phyloP scores from a whole-genome alignment of 164 flowering plant genomes.

The Dillenia turbinata region DNA sequence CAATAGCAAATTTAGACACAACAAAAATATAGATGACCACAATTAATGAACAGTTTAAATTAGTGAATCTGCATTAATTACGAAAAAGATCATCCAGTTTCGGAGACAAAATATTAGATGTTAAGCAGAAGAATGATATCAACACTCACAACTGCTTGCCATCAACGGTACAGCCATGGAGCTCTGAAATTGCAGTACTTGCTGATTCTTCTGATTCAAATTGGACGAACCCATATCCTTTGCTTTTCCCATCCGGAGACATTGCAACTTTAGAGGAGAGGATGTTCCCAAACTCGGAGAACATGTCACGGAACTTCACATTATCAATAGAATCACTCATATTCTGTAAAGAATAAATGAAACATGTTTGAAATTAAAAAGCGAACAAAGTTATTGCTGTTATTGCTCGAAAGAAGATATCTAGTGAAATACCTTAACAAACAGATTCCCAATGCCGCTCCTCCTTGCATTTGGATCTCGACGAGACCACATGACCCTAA shows the following conservation, averaged over 20 bases:
- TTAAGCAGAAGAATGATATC: neutral
- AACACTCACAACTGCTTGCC: conserved; percentile 62
- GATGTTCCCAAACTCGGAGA: conserved; percentile 59
- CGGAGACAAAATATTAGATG: neutral
- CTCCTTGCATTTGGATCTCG: conserved; percentile 73
- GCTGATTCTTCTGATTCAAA: conserved; percentile 75
- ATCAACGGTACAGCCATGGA: conserved; percentile 44
- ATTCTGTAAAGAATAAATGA: conserved; percentile 42
- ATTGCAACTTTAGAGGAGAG: conserved; percentile 74
- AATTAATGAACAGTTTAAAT: neutral
- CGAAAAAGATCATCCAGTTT: too few species aligned
- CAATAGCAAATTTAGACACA: neutral
- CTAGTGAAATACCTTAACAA: conserved; percentile 60
- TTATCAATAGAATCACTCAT: conserved; percentile 55
- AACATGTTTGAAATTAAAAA: neutral
- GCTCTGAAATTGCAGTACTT: conserved; percentile 53
- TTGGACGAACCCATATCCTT: conserved; percentile 87
- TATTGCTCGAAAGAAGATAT: too few species aligned
- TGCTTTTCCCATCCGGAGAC: conserved; percentile 78
- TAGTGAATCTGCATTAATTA: neutral
- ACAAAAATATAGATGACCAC: neutral
- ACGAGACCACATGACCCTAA: conserved; percentile 66
- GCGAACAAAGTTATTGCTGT: neutral
- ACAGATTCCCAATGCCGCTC: conserved; percentile 79
- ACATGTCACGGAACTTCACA: conserved; percentile 55